Base-by-base conservation (phyloP, 2,329 filamentous ascomycete genomes). In the Alternaria ventricosa region DNA sequence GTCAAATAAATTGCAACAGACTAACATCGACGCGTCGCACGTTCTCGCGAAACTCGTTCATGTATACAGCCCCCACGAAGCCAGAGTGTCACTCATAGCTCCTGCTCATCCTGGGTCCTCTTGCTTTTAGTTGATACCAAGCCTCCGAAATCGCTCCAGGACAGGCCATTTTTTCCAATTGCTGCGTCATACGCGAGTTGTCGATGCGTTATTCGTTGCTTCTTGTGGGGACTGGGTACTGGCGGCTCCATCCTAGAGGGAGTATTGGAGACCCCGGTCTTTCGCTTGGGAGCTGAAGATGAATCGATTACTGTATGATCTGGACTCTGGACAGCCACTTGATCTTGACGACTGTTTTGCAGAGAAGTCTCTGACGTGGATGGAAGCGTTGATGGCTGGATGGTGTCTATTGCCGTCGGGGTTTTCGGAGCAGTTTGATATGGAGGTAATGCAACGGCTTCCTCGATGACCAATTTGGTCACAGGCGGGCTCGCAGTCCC, bases 101-200 rank as follows among this genome's bases (percentile, higher is more conserved):
- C 70, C n/a, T 60, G 55, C 55, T 75, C 73, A n/a, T 73, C 64
- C 22, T 59, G 57, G 13, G 61, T 66, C 10, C 36, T 41, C 20
- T 60, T 58, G n/a, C 61, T 68, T 57, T 64, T 60, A 2, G 76
- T 71, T 18, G 83, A 85, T 28, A 84, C 73, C 27, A 85, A 71
- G 5, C 81, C 82, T 9, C 81, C 79, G 53, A 79, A 83, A 11
- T 78, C 83, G 10, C 79, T 79, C 66, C 78, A 80, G 10, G 73
- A 77, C 18, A 86, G 23, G 79, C 82, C 57, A 71, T 44, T 12
- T n/a, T 66, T 67, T 7, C 74, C 72, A 15, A 75, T 66, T 1
- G 75, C 75, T 55, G 75, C 75, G 15, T 76, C 59, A 53, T 76
- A 76, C 6, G 75, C 76, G 11, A 78, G 57, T 7, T 63, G 55